A percentile compares a stretch with the other conserved stretches of the same genome.
Conservation (phyloP, 345 rosid species). For the Ricinus communis region DNA sequence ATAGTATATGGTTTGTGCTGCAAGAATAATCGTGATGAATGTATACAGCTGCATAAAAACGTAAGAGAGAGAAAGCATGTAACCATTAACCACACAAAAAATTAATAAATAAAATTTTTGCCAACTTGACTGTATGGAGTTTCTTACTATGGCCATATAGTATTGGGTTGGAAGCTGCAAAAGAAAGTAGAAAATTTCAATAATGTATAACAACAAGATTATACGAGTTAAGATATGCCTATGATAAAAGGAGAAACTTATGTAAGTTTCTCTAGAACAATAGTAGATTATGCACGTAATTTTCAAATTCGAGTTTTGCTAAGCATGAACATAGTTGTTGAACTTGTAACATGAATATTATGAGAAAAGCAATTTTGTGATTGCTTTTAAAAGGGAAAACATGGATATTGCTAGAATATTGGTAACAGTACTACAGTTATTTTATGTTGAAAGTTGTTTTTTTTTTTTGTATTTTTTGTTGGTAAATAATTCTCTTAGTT, state of each 20-base stretch:
- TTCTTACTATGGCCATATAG: conserved; percentile 72
- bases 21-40: conserved; percentile 49
- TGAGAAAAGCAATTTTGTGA: no score
- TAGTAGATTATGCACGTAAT: background rate
- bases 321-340: no score
- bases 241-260: background rate
- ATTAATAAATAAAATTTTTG: background rate
- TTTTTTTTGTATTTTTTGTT: no score
- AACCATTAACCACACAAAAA: conserved; percentile 1
- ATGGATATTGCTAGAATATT: no score
- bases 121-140: background rate
- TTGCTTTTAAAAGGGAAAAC: no score
- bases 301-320: background rate
- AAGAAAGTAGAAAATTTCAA: conserved; percentile 23
- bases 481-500: no score
- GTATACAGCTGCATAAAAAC: conserved; percentile 58
- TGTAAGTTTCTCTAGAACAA: background rate
- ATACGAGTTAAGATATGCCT: background rate
- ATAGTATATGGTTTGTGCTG: conserved; percentile 64
- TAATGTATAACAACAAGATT: conserved; percentile 14
- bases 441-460: no score
- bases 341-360: no score
- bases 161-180: conserved; percentile 91
- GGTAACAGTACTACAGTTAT: no score
- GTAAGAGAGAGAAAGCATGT: conserved; percentile 16